phyloP scores from a whole-genome alignment of 2,329 filamentous ascomycete species.

The Colletotrichum theobromicola region DNA sequence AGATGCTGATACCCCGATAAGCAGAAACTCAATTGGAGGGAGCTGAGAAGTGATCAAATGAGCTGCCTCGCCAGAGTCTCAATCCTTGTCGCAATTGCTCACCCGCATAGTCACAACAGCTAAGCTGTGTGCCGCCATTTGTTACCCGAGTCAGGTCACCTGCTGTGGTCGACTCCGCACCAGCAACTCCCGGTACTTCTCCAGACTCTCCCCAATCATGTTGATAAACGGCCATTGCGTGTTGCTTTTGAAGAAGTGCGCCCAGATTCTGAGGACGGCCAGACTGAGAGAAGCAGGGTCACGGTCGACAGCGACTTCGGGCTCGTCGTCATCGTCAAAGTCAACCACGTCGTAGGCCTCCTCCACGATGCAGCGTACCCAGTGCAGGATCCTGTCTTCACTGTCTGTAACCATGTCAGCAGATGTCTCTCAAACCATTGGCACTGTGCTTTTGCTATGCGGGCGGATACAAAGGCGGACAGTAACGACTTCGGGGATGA shows the following conservation, averaged over 20 bases:
- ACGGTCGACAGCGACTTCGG: constrained; percentile 16
- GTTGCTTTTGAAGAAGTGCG: constrained; percentile 51
- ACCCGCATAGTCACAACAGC: background rate
- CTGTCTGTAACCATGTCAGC: constrained; percentile 31
- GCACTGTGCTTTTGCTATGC: accelerated
- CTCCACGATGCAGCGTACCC: constrained; percentile 50
- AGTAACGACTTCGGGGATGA: background rate
- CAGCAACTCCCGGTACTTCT: constrained; percentile 36
- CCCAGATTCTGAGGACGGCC: constrained; percentile 49
- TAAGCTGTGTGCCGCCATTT: background rate
- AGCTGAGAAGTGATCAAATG: background rate
- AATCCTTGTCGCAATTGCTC: background rate
- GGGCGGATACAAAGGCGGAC: background rate
- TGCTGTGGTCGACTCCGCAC: background rate
- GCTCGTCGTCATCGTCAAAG: constrained; percentile 43
- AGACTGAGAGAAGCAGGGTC: constrained; percentile 37
- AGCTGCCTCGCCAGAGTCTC: background rate
- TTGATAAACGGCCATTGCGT: constrained; percentile 55
- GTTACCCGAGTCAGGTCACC: background rate
- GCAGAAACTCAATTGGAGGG: background rate
- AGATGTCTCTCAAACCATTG: too few relatives aligned
- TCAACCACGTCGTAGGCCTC: constrained; percentile 45
- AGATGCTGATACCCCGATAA: background rate
- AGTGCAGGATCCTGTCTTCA: constrained; percentile 50
- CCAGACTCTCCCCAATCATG: constrained; percentile 45